phyloP scores from a whole-genome alignment of 257 asterid species.

The Capsicum rhomboideum region DNA sequence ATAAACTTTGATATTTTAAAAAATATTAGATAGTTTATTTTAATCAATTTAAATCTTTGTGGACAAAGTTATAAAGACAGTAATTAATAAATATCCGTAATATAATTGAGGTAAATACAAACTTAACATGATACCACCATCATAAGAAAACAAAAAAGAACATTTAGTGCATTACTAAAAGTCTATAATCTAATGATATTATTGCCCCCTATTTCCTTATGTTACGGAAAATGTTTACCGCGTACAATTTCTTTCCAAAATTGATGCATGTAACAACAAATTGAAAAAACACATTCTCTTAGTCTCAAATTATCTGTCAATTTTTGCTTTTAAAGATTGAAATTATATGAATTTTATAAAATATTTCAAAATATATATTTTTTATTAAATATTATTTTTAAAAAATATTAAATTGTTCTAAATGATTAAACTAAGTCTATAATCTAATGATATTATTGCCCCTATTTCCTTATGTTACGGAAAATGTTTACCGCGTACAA shows the following conservation, averaged over 20 bases:
- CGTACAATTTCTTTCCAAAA: not conserved
- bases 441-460: not conserved
- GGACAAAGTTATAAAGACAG: not conserved
- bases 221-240: not conserved
- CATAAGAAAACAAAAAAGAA: not conserved
- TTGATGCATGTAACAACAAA: not conserved
- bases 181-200: not conserved
- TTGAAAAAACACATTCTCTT: not conserved
- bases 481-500: not conserved
- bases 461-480: not conserved
- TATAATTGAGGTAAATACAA: not conserved
- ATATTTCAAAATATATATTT: too few species aligned
- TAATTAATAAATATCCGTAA: too few species aligned
- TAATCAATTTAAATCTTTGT: not conserved
- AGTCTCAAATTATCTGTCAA: not conserved
- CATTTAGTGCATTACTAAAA: not conserved
- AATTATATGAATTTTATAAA: not conserved
- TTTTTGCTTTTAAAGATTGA: not conserved
- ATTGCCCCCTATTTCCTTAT: not conserved
- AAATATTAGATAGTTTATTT: not conserved
- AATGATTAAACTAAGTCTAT: too few species aligned
- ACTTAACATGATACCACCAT: not conserved
- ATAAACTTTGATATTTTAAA: not conserved
- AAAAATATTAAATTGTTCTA: too few species aligned
- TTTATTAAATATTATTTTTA: too few species aligned